phyloP scores from a whole-genome alignment of 345 rosid species.

The Salix brachista region DNA sequence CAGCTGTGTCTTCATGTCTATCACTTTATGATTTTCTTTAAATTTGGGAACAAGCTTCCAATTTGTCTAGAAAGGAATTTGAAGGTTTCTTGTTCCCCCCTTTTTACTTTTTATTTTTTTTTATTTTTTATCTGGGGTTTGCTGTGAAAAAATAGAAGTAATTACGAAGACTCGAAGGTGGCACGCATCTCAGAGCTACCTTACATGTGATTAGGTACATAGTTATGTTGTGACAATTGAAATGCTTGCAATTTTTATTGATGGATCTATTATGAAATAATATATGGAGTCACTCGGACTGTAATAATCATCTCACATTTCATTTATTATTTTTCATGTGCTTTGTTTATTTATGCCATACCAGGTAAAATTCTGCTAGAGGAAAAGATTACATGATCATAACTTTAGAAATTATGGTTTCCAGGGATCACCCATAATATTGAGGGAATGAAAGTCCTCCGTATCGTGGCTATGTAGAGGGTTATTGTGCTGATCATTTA shows the following conservation, averaged over 20 bases:
- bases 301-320: constrained; percentile 10
- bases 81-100: constrained; percentile 33
- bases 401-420: neutral
- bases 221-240: constrained; percentile 38
- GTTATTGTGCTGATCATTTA: too few relatives aligned
- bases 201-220: constrained; percentile 38
- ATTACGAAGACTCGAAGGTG: constrained; percentile 23
- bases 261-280: constrained; percentile 34
- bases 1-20: constrained; percentile 23
- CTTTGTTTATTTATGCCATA: neutral
- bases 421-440: neutral
- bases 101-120: neutral
- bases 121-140: constrained; percentile 29
- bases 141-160: constrained; percentile 21
- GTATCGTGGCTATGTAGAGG: neutral
- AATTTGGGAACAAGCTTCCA: constrained; percentile 36
- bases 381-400: neutral
- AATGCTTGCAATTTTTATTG: constrained; percentile 37
- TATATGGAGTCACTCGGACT: constrained; percentile 20
- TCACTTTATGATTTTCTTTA: constrained; percentile 15
- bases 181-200: constrained; percentile 34
- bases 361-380: neutral
- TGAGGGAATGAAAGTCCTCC: too few relatives aligned
- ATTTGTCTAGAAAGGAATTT: constrained; percentile 23
- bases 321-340: neutral